Conservation (phyloP, 2,329 filamentous ascomycete species). For the Fusarium sp. region DNA sequence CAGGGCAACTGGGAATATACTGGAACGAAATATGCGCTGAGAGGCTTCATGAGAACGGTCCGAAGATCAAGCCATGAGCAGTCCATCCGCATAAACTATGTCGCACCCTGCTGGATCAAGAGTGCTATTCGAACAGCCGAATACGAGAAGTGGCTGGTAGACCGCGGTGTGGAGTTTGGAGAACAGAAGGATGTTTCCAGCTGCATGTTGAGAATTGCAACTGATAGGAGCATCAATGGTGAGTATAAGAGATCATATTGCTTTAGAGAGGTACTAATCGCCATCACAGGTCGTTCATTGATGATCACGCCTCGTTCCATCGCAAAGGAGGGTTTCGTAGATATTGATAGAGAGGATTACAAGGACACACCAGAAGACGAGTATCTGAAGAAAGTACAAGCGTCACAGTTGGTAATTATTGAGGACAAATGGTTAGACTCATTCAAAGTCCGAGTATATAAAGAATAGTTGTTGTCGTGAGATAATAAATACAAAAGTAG, state of each 20-base stretch:
- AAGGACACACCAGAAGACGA: slow-evolving; percentile 27
- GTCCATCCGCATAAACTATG: slow-evolving; percentile 57
- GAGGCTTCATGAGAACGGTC: slow-evolving; percentile 31
- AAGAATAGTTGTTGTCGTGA: slow-evolving; percentile 1
- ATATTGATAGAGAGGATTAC: slow-evolving; percentile 35
- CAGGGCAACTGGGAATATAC: slow-evolving; percentile 39
- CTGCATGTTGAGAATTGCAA: slow-evolving; percentile 49
- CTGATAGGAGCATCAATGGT: slow-evolving; percentile 45
- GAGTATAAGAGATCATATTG: background rate
- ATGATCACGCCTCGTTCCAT: slow-evolving; percentile 37
- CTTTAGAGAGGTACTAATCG: background rate
- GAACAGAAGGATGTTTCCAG: slow-evolving; percentile 46
- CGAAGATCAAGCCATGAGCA: slow-evolving; percentile 45
- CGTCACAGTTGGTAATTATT: slow-evolving; percentile 29
- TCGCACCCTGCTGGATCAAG: slow-evolving; percentile 55
- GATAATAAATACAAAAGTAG: background rate
- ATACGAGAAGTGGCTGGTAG: slow-evolving; percentile 52
- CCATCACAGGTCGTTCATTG: slow-evolving; percentile 14
- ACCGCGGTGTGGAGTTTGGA: slow-evolving; percentile 53
- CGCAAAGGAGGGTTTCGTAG: slow-evolving; percentile 29
- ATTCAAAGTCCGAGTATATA: slow-evolving; percentile 30
- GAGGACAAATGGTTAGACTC: slow-evolving; percentile 34
- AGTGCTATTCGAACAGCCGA: slow-evolving; percentile 51
- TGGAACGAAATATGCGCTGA: slow-evolving; percentile 26
- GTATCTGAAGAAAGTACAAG: slow-evolving; percentile 28